Evolutionary conservation across 305 asterid species (phyloP).

Genomic region (Fraxinus greggii): DNA sequence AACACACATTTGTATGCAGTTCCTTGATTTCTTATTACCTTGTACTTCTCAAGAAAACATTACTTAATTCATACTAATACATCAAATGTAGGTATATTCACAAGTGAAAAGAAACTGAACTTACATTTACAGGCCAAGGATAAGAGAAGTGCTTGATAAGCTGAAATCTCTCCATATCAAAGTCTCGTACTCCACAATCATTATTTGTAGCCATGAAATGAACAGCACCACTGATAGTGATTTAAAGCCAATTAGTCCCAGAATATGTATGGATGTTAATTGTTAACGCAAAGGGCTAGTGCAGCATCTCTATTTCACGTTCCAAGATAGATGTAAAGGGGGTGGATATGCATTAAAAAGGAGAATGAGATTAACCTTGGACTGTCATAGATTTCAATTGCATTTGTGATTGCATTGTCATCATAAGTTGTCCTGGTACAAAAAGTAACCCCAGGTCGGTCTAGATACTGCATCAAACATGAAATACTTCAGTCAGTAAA

Average conservation of each 20-base stretch:
- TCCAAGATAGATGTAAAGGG: neutral
- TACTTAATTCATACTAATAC: neutral
- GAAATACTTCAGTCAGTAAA: slow-evolving; percentile 7
- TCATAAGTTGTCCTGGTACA: slow-evolving; percentile 68
- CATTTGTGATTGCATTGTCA: slow-evolving; percentile 70
- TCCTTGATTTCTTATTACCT: neutral
- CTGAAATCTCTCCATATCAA: neutral
- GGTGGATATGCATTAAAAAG: neutral
- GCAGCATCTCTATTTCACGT: slow-evolving; percentile 1
- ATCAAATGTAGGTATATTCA: neutral
- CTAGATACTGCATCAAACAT: slow-evolving; percentile 47
- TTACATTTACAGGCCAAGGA: slow-evolving; percentile 4
- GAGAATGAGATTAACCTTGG: slow-evolving; percentile 42
- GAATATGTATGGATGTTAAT: neutral
- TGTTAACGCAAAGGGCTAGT: neutral
- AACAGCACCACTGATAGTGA: neutral
- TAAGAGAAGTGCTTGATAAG: neutral
- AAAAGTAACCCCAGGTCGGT: slow-evolving; percentile 61
- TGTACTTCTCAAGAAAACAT: slow-evolving; percentile 7
- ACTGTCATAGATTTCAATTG: slow-evolving; percentile 55
- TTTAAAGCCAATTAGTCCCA: slow-evolving; percentile 4
- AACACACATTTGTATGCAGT: neutral
- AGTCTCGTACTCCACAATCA: neutral
- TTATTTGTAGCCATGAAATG: neutral
- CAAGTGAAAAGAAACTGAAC: neutral